Conservation (phyloP, 1,284 basidiomycete species). For the Cystobasidiaceae sp. region DNA sequence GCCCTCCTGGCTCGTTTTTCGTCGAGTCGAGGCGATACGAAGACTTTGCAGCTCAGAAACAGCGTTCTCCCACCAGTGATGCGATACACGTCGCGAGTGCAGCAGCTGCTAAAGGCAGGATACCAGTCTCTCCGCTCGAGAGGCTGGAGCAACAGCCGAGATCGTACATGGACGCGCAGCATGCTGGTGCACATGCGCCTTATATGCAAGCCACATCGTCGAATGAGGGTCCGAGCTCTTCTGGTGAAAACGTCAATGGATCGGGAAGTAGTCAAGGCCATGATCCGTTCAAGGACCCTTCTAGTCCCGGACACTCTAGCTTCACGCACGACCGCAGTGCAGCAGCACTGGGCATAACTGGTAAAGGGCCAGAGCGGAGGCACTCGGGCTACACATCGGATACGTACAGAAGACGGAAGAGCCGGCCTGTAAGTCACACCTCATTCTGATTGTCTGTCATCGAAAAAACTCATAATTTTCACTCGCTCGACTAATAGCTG, state of each 20-base stretch:
- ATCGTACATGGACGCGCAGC: not conserved
- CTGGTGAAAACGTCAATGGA: not conserved
- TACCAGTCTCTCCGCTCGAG: slow-evolving; percentile 2
- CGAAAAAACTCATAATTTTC: not conserved
- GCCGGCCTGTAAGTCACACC: slow-evolving; percentile 15
- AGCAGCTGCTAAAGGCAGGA: not conserved
- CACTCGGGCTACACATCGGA: slow-evolving; percentile 20
- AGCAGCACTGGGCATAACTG: not conserved
- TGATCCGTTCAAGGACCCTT: slow-evolving; percentile 23
- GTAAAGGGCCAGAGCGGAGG: slow-evolving; percentile 2
- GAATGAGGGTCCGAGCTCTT: not conserved
- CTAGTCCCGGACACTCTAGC: not conserved
- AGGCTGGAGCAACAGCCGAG: not conserved
- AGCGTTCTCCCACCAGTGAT: no score
- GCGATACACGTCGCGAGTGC: not conserved
- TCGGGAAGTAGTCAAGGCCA: slow-evolving; percentile 7
- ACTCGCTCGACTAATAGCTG: not conserved
- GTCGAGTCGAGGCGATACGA: slow-evolving; percentile 1
- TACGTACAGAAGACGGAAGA: slow-evolving; percentile 16
- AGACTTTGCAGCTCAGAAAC: no score
- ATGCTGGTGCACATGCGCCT: not conserved
- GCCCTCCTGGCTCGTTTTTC: slow-evolving; percentile 20
- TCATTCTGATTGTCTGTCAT: no score
- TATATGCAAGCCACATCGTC: not conserved
- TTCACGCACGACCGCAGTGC: not conserved